These are phyloP conservation scores for Annona cherimola DNA, from an alignment of 164 flowering plant species.

Conservation along the genomic window DNA sequence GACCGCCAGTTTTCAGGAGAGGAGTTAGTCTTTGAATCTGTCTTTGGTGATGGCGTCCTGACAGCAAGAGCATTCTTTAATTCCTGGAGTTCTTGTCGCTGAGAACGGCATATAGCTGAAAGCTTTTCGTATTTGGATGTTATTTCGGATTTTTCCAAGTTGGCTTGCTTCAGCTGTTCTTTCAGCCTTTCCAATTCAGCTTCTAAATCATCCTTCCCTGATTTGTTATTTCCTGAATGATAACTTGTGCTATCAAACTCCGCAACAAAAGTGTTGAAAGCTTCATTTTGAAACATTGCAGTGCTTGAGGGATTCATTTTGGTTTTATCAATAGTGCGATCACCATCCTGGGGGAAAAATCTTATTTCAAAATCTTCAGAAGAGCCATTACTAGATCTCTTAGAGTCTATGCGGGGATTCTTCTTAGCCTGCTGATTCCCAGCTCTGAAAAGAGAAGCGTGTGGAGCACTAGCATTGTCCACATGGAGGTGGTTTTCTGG, in stretches of 20 bases:
- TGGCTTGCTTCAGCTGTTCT: slow-evolving; percentile 59
- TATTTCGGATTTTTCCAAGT: slow-evolving; percentile 71
- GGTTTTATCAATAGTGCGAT: slow-evolving; percentile 22
- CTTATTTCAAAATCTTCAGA: slow-evolving; percentile 51
- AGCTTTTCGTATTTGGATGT: slow-evolving; percentile 86
- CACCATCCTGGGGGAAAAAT: slow-evolving; percentile 36
- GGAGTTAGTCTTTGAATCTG: slow-evolving; percentile 32
- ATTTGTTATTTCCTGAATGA: slow-evolving; percentile 26
- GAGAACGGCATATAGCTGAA: slow-evolving; percentile 87
- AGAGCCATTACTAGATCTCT: slow-evolving; percentile 25
- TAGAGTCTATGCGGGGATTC: slow-evolving; percentile 25
- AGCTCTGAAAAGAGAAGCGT: slow-evolving; percentile 21
- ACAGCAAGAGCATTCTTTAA: slow-evolving; percentile 73
- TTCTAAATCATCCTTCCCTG: slow-evolving; percentile 41
- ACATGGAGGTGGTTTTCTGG: slow-evolving; percentile 20
- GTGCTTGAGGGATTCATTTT: slow-evolving; percentile 32
- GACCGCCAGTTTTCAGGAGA: slow-evolving; percentile 28
- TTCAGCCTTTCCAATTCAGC: slow-evolving; percentile 68
- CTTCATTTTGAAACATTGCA: slow-evolving; percentile 35
- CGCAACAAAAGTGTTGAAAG: slow-evolving; percentile 73
- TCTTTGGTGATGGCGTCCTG: slow-evolving; percentile 56
- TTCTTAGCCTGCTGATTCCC: slow-evolving; percentile 19
- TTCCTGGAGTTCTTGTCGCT: slow-evolving; percentile 94
- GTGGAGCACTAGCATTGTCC: slow-evolving; percentile 25
- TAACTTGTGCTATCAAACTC: slow-evolving; percentile 67